phyloP scores from a whole-genome alignment of 768 basidiomycete species.

The Coprinopsis sp. region DNA sequence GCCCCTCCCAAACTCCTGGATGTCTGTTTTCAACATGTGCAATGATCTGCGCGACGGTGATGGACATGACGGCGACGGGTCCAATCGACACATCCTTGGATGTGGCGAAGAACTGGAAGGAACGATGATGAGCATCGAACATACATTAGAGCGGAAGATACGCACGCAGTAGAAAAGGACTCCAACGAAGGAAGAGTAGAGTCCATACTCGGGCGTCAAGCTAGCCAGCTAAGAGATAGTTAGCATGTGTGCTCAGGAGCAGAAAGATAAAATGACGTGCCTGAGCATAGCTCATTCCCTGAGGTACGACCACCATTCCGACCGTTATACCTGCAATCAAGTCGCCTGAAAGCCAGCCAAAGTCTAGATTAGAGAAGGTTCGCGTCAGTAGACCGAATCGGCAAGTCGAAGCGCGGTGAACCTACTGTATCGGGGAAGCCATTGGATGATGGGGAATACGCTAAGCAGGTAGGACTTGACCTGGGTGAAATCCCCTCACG shows the following conservation, averaged over 20 bases:
- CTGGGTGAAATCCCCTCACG: too few relatives aligned
- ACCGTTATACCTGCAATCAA: conserved; percentile 89
- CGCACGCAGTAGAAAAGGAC: conserved; percentile 78
- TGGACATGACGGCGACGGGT: conserved; percentile 97
- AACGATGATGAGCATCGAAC: conserved; percentile 1
- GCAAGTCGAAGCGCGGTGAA: conserved; percentile 8
- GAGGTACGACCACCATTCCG: conserved; percentile 93
- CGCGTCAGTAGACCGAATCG: conserved; percentile 1
- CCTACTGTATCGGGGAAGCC: conserved; percentile 86
- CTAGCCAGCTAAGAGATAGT: conserved; percentile 70
- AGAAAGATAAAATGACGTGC: conserved; percentile 30
- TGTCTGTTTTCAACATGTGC: conserved; percentile 49
- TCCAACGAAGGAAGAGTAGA: conserved; percentile 92
- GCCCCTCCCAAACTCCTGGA: conserved; percentile 55
- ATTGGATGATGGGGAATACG: conserved; percentile 81
- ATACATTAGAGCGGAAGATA: conserved; percentile 1
- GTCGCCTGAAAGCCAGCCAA: conserved; percentile 82
- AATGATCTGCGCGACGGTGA: conserved; percentile 82
- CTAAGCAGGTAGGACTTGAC: conserved; percentile 56
- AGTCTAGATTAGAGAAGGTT: conserved; percentile 35
- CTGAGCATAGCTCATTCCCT: conserved; percentile 86
- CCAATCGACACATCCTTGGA: conserved; percentile 99
- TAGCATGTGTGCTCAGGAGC: background rate
- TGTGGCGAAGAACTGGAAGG: conserved; percentile 83
- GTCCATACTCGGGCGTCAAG: conserved; percentile 81